Evolutionary conservation across 1,284 basidiomycete genomes (phyloP).

Genomic region (Ceratobasidium sp.): DNA sequence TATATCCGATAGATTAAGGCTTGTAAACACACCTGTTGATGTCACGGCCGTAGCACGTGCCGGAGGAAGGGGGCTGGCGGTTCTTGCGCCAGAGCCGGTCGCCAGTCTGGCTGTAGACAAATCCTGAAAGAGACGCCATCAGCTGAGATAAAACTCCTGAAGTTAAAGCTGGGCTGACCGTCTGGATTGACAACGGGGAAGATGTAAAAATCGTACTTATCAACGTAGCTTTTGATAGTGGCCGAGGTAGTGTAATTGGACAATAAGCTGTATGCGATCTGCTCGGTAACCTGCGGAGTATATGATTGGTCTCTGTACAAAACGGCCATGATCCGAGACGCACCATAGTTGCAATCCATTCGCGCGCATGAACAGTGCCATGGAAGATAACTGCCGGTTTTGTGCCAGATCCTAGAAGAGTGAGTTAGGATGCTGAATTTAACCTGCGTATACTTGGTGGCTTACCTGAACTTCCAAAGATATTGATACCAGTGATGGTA

Average conservation of each 20-base stretch:
- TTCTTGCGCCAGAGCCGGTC: slow-evolving; percentile 47
- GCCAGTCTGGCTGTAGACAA: slow-evolving; percentile 41
- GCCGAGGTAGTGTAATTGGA: slow-evolving; percentile 46
- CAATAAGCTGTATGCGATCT: slow-evolving; percentile 44
- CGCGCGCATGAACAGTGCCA: slow-evolving; percentile 46
- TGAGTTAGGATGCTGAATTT: not conserved
- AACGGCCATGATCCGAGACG: not conserved
- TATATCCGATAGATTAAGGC: not conserved
- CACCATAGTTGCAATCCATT: slow-evolving; percentile 48
- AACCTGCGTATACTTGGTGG: not conserved
- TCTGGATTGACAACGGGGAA: slow-evolving; percentile 48
- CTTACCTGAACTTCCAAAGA: slow-evolving; percentile 45
- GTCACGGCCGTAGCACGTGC: slow-evolving; percentile 42
- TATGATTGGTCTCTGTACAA: not conserved
- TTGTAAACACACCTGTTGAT: slow-evolving; percentile 33
- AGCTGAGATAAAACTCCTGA: not conserved
- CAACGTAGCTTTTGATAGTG: slow-evolving; percentile 47
- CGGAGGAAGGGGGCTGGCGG: slow-evolving; percentile 40
- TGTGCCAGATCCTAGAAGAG: slow-evolving; percentile 23
- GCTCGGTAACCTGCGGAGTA: slow-evolving; percentile 34
- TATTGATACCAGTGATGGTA: slow-evolving; percentile 46
- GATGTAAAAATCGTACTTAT: slow-evolving; percentile 48
- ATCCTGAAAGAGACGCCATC: not conserved
- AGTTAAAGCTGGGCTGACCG: not conserved
- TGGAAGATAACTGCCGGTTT: slow-evolving; percentile 47